Conservation (phyloP, 805 yeast species). For the Teunomyces atbi region DNA sequence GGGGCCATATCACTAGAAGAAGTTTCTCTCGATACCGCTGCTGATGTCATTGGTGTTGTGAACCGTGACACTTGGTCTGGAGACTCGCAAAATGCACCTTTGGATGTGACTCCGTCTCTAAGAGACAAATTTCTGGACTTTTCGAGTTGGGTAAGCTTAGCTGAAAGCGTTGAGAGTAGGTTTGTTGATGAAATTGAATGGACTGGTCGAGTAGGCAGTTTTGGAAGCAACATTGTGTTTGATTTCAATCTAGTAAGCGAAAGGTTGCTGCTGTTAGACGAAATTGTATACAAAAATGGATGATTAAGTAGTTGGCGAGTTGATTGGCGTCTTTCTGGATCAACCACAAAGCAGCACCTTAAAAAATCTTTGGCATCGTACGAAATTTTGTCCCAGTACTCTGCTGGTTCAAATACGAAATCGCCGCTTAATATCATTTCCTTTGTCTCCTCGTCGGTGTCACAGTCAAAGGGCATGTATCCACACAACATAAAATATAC, state of each 20-base stretch:
- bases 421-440: conserved; percentile 61
- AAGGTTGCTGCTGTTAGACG: conserved; percentile 1
- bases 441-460: conserved; percentile 63
- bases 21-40: conserved; percentile 10
- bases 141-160: conserved; percentile 13
- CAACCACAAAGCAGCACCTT: conserved; percentile 48
- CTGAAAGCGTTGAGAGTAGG: conserved; percentile 10
- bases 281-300: conserved; percentile 28
- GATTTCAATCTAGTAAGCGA: conserved; percentile 6
- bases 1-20: background rate
- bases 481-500: conserved; percentile 71
- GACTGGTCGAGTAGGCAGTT: background rate
- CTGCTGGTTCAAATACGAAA: conserved; percentile 59
- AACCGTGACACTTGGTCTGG: conserved; percentile 28
- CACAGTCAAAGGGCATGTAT: conserved; percentile 77
- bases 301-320: conserved; percentile 46
- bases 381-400: conserved; percentile 53
- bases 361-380: conserved; percentile 58
- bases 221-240: conserved; percentile 2
- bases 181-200: conserved; percentile 5
- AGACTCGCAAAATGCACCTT: conserved; percentile 26
- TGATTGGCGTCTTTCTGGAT: conserved; percentile 46
- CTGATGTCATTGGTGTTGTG: conserved; percentile 19
- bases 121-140: conserved; percentile 12
- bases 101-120: conserved; percentile 14